Percentiles rank a stretch among this genome's conserved stretches.
phyloP scores from a whole-genome alignment of 2,329 filamentous ascomycete species.

The Endothia cerciana region DNA sequence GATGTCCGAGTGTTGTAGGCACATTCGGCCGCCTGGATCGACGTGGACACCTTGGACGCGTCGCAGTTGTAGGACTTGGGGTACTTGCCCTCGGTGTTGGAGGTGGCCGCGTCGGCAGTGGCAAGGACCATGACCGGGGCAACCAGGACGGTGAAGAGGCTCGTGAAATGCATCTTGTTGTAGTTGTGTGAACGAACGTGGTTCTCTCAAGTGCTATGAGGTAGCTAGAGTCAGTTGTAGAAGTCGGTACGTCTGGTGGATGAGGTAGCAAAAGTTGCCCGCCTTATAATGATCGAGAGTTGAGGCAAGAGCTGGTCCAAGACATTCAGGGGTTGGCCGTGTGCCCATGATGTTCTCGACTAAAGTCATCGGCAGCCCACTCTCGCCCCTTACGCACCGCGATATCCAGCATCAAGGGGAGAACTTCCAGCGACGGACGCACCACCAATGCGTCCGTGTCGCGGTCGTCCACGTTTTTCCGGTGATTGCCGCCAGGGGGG shows the following conservation, averaged over 20 bases:
- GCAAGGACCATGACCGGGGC: slow-evolving; percentile 27
- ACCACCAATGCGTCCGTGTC: not conserved
- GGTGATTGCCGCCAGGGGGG: slow-evolving; percentile 18
- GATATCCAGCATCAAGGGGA: not conserved
- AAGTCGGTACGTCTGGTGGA: not conserved
- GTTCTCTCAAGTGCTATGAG: not conserved
- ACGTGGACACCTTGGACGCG: slow-evolving; percentile 39
- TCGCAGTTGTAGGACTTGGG: slow-evolving; percentile 37
- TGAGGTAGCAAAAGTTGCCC: not conserved
- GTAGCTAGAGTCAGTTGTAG: not conserved
- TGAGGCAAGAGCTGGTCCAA: not conserved
- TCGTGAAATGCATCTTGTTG: slow-evolving; percentile 24
- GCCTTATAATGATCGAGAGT: not conserved
- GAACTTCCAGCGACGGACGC: not conserved
- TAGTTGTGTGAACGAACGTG: not conserved
- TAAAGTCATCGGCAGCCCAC: not conserved
- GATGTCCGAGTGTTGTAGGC: slow-evolving; percentile 43
- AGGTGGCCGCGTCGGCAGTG: slow-evolving; percentile 40
- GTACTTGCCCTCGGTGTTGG: slow-evolving; percentile 43
- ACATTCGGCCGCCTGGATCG: slow-evolving; percentile 45
- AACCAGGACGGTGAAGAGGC: slow-evolving; percentile 20
- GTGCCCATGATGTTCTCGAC: not conserved
- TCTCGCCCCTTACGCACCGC: slow-evolving; percentile 1
- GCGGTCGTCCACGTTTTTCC: not conserved
- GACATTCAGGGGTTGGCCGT: not conserved